Conservation (phyloP, 108 stramenopile species). For the Asterionellopsis glacialis region DNA sequence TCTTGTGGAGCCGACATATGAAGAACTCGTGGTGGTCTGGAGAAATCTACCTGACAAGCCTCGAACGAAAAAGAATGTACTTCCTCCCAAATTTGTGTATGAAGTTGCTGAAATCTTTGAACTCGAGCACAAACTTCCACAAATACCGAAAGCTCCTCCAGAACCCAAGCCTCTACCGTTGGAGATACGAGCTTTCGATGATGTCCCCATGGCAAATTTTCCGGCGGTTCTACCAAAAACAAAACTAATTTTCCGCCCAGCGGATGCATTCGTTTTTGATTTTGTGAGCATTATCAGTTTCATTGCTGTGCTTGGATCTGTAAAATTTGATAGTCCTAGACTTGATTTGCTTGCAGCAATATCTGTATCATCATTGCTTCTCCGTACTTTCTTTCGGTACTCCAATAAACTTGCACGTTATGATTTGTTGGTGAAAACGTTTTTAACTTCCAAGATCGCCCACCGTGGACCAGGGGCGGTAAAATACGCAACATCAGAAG, state of each 20-base stretch:
- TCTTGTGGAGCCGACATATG: slow-evolving; percentile 76
- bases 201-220: slow-evolving; percentile 82
- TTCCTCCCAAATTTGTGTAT: slow-evolving; percentile 56
- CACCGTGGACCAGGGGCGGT: slow-evolving; percentile 71
- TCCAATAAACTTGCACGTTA: slow-evolving; percentile 81
- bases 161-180: slow-evolving; percentile 35
- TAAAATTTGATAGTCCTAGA: slow-evolving; percentile 61
- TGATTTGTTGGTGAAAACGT: slow-evolving; percentile 80
- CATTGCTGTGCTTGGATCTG: slow-evolving; percentile 44
- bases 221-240: slow-evolving; percentile 72
- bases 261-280: slow-evolving; percentile 81
- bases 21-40: slow-evolving; percentile 80
- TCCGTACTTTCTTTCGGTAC: slow-evolving; percentile 76
- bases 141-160: slow-evolving; percentile 14
- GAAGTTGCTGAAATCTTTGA: slow-evolving; percentile 73
- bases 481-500: slow-evolving; percentile 59
- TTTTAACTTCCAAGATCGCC: slow-evolving; percentile 71
- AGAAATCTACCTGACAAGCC: slow-evolving; percentile 32
- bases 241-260: slow-evolving; percentile 72
- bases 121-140: slow-evolving; percentile 40
- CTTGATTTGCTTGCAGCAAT: slow-evolving; percentile 75
- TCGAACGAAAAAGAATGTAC: slow-evolving; percentile 11
- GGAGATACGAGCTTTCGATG: slow-evolving; percentile 64
- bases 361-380: slow-evolving; percentile 53
- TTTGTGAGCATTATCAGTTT: slow-evolving; percentile 53